phyloP scores from a whole-genome alignment of 805 yeast species.

The Zygoascus tannicola region DNA sequence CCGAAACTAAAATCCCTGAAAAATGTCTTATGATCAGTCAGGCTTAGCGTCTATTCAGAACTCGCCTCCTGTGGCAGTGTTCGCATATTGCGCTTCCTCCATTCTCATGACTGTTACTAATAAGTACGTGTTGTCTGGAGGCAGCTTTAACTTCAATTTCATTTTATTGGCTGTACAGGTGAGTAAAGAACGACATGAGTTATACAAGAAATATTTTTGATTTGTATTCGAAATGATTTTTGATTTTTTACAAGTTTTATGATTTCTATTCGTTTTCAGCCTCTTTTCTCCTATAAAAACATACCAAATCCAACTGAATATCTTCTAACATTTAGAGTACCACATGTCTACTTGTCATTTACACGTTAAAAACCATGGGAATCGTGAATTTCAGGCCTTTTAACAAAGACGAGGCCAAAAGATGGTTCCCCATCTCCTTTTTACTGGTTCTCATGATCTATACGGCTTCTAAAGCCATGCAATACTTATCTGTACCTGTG shows the following conservation, averaged over 20 bases:
- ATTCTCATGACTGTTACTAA: slow-evolving; percentile 96
- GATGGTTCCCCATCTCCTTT: slow-evolving; percentile 89
- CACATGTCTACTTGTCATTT: slow-evolving; percentile 70
- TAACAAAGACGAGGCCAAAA: slow-evolving; percentile 80
- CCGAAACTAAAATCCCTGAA: no score
- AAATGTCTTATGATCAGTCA: not conserved
- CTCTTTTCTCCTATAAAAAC: no score
- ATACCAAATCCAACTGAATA: no score
- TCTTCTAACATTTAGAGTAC: slow-evolving; percentile 35
- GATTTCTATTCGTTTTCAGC: no score
- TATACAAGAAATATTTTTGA: no score
- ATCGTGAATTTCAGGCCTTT: slow-evolving; percentile 80
- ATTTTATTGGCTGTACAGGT: slow-evolving; percentile 77
- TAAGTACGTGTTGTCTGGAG: slow-evolving; percentile 82
- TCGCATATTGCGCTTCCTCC: slow-evolving; percentile 77
- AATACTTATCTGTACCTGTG: slow-evolving; percentile 84
- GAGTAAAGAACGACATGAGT: slow-evolving; percentile 4
- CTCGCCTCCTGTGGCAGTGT: slow-evolving; percentile 30
- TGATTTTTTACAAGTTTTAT: no score
- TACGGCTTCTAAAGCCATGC: slow-evolving; percentile 92
- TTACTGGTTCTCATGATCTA: slow-evolving; percentile 88
- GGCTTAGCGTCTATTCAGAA: slow-evolving; percentile 14
- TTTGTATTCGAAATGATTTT: no score
- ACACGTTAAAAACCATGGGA: slow-evolving; percentile 61
- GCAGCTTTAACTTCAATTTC: slow-evolving; percentile 75